Evolutionary conservation across 2,329 filamentous ascomycete genomes (phyloP).

Genomic region (Dendryphion nanum): DNA sequence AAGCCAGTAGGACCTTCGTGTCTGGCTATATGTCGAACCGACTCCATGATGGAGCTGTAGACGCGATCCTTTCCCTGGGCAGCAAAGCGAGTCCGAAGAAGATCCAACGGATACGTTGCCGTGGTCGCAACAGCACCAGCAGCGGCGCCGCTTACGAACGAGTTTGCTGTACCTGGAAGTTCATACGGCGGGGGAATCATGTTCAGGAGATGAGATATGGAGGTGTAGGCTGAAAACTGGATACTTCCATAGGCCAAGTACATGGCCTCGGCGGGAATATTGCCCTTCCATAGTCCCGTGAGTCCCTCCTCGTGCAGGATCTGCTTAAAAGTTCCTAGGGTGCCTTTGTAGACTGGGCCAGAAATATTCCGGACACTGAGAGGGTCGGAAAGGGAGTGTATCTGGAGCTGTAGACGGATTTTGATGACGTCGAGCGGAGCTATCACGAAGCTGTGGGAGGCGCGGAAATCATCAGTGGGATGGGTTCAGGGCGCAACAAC

Average conservation of each 20-base stretch:
- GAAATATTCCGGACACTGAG: slow-evolving; percentile 51
- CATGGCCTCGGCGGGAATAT: slow-evolving; percentile 90
- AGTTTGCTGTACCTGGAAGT: slow-evolving; percentile 68
- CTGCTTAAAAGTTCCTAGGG: slow-evolving; percentile 69
- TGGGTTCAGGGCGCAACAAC: too few species aligned
- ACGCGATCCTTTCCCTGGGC: slow-evolving; percentile 80
- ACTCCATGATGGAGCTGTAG: slow-evolving; percentile 70
- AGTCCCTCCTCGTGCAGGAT: slow-evolving; percentile 82
- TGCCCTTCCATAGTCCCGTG: slow-evolving; percentile 91
- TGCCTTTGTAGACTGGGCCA: slow-evolving; percentile 67
- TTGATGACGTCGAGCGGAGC: slow-evolving; percentile 98
- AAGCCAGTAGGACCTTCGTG: slow-evolving; percentile 78
- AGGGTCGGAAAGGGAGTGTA: slow-evolving; percentile 78
- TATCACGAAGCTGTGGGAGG: slow-evolving; percentile 71
- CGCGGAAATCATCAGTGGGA: neutral
- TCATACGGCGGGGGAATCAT: slow-evolving; percentile 44
- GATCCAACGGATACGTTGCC: slow-evolving; percentile 86
- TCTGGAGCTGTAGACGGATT: slow-evolving; percentile 92
- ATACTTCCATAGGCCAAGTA: slow-evolving; percentile 88
- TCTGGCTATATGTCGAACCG: slow-evolving; percentile 68
- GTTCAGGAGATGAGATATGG: slow-evolving; percentile 66
- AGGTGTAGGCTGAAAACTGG: slow-evolving; percentile 88
- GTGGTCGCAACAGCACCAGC: slow-evolving; percentile 82
- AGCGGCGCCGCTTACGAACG: slow-evolving; percentile 78
- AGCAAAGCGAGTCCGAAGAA: slow-evolving; percentile 93